Evolutionary conservation across 148 eudicot species (phyloP).

Genomic region (Chenopodium quinoa): DNA sequence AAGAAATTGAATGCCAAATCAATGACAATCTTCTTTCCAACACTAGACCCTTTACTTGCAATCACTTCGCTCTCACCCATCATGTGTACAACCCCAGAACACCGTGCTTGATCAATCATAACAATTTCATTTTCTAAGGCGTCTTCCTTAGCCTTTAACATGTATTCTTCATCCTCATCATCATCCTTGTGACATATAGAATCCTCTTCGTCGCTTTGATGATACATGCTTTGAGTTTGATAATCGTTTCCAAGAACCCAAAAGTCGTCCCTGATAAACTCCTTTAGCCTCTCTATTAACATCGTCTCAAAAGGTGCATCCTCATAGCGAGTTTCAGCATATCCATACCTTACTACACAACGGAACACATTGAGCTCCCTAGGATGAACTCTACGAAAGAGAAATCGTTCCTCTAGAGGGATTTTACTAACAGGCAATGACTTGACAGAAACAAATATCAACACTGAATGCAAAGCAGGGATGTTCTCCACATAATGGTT

Average conservation of each 20-base stretch:
- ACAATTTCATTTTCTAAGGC: not conserved
- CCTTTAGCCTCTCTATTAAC: not conserved
- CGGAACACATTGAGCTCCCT: not conserved
- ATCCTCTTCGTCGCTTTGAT: not conserved
- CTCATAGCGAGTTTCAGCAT: not conserved
- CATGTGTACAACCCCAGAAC: not conserved
- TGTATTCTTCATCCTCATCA: not conserved
- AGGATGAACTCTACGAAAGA: not conserved
- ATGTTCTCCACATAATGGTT: too few relatives aligned
- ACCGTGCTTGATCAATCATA: not conserved
- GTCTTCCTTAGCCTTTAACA: not conserved
- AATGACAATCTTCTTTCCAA: not conserved
- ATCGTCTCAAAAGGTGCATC: not conserved
- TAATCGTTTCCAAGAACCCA: constrained; percentile 16
- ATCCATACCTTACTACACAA: not conserved
- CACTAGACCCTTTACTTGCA: not conserved
- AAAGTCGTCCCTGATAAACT: constrained; percentile 31
- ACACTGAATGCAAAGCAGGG: too few relatives aligned
- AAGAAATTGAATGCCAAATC: not conserved
- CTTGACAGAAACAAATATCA: too few relatives aligned
- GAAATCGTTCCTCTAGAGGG: not conserved
- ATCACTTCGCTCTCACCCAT: not conserved
- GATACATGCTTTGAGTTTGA: not conserved
- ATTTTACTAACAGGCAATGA: too few relatives aligned
- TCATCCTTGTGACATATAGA: not conserved